phyloP scores from a whole-genome alignment of 2,329 filamentous ascomycete genomes.

The Colletotrichum tofieldiae region DNA sequence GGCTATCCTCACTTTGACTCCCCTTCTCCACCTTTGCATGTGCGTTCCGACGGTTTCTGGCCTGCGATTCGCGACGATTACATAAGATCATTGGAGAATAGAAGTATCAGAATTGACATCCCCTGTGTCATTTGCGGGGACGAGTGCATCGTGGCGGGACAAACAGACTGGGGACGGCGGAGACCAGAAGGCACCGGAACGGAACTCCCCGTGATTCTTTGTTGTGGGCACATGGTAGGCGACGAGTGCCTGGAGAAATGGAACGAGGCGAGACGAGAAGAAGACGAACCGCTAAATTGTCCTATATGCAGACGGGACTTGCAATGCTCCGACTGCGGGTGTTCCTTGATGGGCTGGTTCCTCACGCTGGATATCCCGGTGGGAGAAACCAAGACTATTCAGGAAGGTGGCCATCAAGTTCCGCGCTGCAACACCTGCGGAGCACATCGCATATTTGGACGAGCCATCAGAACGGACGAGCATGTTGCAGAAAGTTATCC shows the following conservation, averaged over 20 bases:
- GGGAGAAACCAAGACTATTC: background rate
- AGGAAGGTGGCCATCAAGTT: background rate
- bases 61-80: background rate
- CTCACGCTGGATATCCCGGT: background rate
- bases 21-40: background rate
- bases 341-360: background rate
- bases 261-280: background rate
- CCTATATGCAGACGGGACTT: slow-evolving; percentile 2
- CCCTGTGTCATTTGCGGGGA: slow-evolving; percentile 8
- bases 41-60: slow-evolving; percentile 5
- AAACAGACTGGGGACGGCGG: background rate
- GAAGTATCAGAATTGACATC: background rate
- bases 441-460: background rate
- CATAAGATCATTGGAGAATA: background rate
- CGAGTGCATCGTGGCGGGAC: background rate
- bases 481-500: background rate
- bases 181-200: background rate
- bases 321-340: background rate
- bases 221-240: slow-evolving; percentile 6
- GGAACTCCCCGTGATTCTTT: background rate
- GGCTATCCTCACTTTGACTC: fast-evolving
- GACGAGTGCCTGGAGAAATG: slow-evolving; percentile 4
- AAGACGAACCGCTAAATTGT: background rate
- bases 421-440: background rate
- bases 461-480: background rate